phyloP scores from a whole-genome alignment of 140 eudicot genomes.

The Artemisia princeps region DNA sequence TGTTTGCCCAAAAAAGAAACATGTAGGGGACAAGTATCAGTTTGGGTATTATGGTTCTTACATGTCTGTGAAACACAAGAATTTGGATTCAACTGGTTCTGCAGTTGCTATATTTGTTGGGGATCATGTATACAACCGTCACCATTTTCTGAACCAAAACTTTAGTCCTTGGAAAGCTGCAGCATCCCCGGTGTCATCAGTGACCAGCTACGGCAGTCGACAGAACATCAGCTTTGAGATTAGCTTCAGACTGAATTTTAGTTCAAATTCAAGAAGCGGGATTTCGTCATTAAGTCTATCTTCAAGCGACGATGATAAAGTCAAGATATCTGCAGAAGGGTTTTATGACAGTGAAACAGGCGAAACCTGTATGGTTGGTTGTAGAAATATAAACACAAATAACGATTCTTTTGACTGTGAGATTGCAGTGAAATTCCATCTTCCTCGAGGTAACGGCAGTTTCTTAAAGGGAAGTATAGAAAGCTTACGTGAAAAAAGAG shows the following conservation, averaged over 20 bases:
- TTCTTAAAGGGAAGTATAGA: conserved; percentile 38
- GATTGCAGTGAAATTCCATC: conserved; percentile 36
- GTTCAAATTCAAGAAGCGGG: conserved; percentile 1
- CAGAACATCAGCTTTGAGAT: conserved; percentile 43
- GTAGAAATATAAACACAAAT: conserved; percentile 32
- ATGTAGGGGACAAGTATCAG: conserved; percentile 29
- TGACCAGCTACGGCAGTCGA: not conserved
- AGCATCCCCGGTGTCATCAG: not conserved
- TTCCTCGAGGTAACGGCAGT: conserved; percentile 27
- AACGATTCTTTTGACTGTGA: conserved; percentile 43
- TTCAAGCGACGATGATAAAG: not conserved
- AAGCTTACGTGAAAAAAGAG: conserved; percentile 38
- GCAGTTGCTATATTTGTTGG: conserved; percentile 38
- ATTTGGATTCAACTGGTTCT: conserved; percentile 33
- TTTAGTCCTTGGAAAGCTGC: no score
- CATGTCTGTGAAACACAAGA: conserved; percentile 29
- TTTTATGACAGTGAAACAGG: conserved; percentile 47
- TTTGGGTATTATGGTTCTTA: conserved; percentile 30
- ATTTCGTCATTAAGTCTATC: conserved; percentile 26
- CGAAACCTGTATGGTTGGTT: conserved; percentile 58
- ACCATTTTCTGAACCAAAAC: not conserved
- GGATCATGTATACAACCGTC: conserved; percentile 16
- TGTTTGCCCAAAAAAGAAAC: conserved; percentile 26
- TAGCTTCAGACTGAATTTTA: conserved; percentile 10
- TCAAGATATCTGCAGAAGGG: conserved; percentile 55